Conservation (phyloP, 768 basidiomycete genomes). For the Leccinellum rugosiceps region DNA sequence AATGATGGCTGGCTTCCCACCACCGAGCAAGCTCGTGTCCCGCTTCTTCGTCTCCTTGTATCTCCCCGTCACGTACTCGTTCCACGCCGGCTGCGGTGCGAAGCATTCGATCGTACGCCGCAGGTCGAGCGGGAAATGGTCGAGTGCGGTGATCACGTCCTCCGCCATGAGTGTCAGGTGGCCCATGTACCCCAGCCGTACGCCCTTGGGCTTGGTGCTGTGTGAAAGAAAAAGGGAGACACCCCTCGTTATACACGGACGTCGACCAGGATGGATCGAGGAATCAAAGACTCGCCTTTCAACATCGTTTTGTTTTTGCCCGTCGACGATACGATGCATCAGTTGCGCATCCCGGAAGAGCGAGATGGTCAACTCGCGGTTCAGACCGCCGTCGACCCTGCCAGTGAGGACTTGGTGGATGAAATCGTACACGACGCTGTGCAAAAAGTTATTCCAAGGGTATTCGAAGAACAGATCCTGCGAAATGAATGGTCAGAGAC, state of each 20-base stretch:
- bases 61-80: conserved; percentile 81
- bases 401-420: conserved; percentile 95
- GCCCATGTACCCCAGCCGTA: conserved; percentile 93
- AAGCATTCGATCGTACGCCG: conserved; percentile 58
- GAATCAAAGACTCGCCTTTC: conserved; percentile 53
- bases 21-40: conserved; percentile 78
- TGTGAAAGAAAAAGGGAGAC: not conserved
- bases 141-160: conserved; percentile 86
- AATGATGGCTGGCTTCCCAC: conserved; percentile 73
- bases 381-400: conserved; percentile 74
- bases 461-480: conserved; percentile 95
- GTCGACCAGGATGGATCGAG: not conserved
- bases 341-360: conserved; percentile 85
- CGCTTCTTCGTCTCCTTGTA: conserved; percentile 84
- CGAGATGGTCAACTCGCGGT: conserved; percentile 78
- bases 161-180: conserved; percentile 94
- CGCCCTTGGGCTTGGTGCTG: conserved; percentile 70
- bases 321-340: conserved; percentile 84
- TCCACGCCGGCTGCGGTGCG: conserved; percentile 81
- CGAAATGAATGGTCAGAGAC: not conserved
- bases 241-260: not conserved
- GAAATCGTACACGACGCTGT: conserved; percentile 94
- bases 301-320: conserved; percentile 73
- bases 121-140: conserved; percentile 82
- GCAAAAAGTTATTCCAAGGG: conserved; percentile 97